Evolutionary conservation across 768 basidiomycete species (phyloP).

Genomic region (Trichaptum fuscoviolaceum): DNA sequence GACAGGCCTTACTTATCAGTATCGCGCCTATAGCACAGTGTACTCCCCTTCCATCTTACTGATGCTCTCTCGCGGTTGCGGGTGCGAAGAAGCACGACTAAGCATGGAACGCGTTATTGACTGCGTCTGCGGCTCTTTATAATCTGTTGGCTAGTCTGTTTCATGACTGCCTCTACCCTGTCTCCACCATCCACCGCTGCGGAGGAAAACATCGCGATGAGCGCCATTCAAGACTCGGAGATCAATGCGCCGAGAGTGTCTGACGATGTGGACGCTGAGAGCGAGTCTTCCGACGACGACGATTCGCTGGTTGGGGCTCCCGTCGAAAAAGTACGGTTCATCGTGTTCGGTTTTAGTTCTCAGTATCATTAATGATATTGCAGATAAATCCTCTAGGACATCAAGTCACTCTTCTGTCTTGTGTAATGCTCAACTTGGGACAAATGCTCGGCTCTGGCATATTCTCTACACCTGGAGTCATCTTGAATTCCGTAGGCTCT

Average conservation of each 20-base stretch:
- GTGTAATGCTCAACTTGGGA: conserved; percentile 19
- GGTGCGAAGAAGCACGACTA: not conserved
- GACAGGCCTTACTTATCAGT: not conserved
- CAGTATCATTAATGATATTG: not conserved
- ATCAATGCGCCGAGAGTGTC: not conserved
- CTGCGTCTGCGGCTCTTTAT: not conserved
- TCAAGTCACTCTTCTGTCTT: conserved; percentile 18
- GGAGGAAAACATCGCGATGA: not conserved
- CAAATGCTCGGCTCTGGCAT: conserved; percentile 23
- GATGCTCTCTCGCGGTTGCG: not conserved
- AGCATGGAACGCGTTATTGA: not conserved
- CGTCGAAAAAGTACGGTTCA: not conserved
- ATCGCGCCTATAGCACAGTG: not conserved
- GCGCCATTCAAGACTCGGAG: not conserved
- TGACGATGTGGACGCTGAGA: not conserved
- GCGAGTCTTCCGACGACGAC: not conserved
- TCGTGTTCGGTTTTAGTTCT: not conserved
- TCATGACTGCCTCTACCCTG: not conserved
- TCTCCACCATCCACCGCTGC: not conserved
- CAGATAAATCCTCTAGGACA: conserved; percentile 19
- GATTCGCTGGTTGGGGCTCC: not conserved
- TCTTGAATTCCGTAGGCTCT: conserved; percentile 21
- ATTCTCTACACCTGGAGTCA: conserved; percentile 24
- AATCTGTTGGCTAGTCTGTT: not conserved
- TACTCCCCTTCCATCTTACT: not conserved